Evolutionary conservation across 2,329 filamentous ascomycete species (phyloP).

Genomic region (Cladosporium sp.): DNA sequence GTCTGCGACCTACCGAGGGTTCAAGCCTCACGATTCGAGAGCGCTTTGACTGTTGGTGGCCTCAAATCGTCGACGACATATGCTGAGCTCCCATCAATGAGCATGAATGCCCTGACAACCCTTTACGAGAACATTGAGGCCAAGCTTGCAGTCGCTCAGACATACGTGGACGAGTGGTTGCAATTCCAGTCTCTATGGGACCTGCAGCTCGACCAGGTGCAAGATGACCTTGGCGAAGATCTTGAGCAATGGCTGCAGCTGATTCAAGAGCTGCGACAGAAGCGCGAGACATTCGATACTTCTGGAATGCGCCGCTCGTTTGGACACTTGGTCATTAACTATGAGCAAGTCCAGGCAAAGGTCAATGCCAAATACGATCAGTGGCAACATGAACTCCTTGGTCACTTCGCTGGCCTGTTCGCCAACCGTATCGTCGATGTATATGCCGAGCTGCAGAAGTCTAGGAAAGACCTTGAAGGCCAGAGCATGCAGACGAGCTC

Average conservation of each 20-base stretch:
- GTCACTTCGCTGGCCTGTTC: slow-evolving; percentile 88
- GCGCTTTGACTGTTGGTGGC: slow-evolving; percentile 65
- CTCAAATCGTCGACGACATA: slow-evolving; percentile 71
- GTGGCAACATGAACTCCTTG: slow-evolving; percentile 96
- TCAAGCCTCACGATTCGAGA: slow-evolving; percentile 93
- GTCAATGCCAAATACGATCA: slow-evolving; percentile 99
- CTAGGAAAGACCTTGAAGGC: slow-evolving; percentile 83
- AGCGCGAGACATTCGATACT: slow-evolving; percentile 93
- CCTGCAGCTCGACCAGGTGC: slow-evolving; percentile 91
- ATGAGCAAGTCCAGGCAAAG: slow-evolving; percentile 97
- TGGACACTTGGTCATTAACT: slow-evolving; percentile 92
- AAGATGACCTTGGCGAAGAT: slow-evolving; percentile 87
- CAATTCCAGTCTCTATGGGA: slow-evolving; percentile 99
- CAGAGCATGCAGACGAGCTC: slow-evolving; percentile 93
- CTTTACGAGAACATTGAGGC: slow-evolving; percentile 84
- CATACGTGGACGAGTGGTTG: slow-evolving; percentile 95
- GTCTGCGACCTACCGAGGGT: slow-evolving; percentile 92
- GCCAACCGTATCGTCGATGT: slow-evolving; percentile 90
- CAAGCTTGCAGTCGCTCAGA: slow-evolving; percentile 75
- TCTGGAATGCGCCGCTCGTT: slow-evolving; percentile 92
- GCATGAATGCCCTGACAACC: slow-evolving; percentile 73
- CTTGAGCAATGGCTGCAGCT: slow-evolving; percentile 91
- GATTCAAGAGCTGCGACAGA: slow-evolving; percentile 95
- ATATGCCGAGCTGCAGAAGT: slow-evolving; percentile 87
- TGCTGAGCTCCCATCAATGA: slow-evolving; percentile 79